Conservation (phyloP, 192 early-diverging fungal genomes). For the Coemansia sp. region DNA sequence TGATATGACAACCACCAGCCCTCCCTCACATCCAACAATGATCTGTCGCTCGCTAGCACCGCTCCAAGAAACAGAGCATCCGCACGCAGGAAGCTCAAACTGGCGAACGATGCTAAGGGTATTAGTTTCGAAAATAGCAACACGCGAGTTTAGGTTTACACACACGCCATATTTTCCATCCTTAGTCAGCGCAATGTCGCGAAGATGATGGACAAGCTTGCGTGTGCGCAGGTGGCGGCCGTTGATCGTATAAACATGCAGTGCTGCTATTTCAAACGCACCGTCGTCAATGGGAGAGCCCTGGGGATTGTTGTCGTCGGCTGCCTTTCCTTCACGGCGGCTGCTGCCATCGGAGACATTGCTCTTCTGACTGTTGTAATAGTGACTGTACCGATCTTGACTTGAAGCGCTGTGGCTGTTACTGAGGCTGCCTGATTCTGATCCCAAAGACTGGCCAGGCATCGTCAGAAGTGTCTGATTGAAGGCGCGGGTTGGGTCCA, state of each 20-base stretch:
- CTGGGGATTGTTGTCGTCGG: neutral
- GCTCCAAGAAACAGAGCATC: constrained; percentile 43
- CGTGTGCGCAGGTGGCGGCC: constrained; percentile 47
- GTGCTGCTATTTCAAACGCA: constrained; percentile 27
- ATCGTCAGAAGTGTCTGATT: constrained; percentile 2
- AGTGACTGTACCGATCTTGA: constrained; percentile 2
- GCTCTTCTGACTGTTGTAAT: constrained; percentile 12
- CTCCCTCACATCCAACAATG: constrained; percentile 44
- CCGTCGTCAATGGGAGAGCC: constrained; percentile 9
- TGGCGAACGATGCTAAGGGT: constrained; percentile 39
- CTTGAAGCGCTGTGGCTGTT: neutral
- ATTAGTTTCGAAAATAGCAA: constrained; percentile 36
- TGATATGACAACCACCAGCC: constrained; percentile 32
- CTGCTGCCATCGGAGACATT: constrained; percentile 6
- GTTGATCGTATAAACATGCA: constrained; percentile 44
- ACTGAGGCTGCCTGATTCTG: neutral
- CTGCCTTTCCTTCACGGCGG: neutral
- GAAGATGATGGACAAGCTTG: constrained; percentile 36
- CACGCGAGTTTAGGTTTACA: constrained; percentile 43
- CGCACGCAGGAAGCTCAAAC: constrained; percentile 47
- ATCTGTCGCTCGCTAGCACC: constrained; percentile 39
- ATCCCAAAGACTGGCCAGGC: neutral
- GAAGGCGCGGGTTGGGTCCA: constrained; percentile 29
- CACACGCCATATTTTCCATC: constrained; percentile 40
- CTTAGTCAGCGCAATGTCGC: constrained; percentile 41